These are phyloP conservation scores for Cryptococcus sp. DNA, from an alignment of 1,284 basidiomycete genomes.

Conservation along the genomic window DNA sequence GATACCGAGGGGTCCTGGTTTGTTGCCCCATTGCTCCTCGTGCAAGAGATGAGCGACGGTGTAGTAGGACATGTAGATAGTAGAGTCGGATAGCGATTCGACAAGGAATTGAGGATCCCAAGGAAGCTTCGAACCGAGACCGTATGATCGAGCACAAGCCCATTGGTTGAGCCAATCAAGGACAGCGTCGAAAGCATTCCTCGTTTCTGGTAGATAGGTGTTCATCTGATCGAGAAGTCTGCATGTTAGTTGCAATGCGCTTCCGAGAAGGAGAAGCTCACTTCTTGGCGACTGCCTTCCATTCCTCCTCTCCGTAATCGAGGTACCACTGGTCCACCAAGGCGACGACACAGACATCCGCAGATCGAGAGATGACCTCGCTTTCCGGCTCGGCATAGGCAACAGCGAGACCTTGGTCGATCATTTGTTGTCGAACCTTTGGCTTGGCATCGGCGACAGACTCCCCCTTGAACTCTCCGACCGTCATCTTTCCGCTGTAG, in stretches of 20 bases:
- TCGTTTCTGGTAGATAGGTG: slow-evolving; percentile 81
- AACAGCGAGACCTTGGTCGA: slow-evolving; percentile 70
- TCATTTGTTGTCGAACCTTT: slow-evolving; percentile 80
- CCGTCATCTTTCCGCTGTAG: slow-evolving; percentile 84
- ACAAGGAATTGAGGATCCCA: slow-evolving; percentile 98
- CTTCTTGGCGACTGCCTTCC: slow-evolving; percentile 83
- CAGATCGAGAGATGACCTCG: slow-evolving; percentile 78
- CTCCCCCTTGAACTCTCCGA: slow-evolving; percentile 82
- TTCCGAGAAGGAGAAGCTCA: slow-evolving; percentile 50
- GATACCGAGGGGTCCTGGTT: slow-evolving; percentile 77
- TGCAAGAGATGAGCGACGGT: slow-evolving; percentile 87
- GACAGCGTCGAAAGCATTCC: slow-evolving; percentile 85
- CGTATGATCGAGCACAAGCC: slow-evolving; percentile 97
- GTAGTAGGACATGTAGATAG: slow-evolving; percentile 99
- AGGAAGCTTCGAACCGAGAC: slow-evolving; percentile 90
- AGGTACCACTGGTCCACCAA: slow-evolving; percentile 99
- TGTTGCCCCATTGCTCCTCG: slow-evolving; percentile 69
- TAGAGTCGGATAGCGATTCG: slow-evolving; percentile 94
- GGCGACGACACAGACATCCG: slow-evolving; percentile 95
- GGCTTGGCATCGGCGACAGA: slow-evolving; percentile 85
- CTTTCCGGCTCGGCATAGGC: slow-evolving; percentile 96
- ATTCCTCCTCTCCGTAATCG: slow-evolving; percentile 87
- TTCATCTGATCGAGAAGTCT: slow-evolving; percentile 83
- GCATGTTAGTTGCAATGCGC: slow-evolving; percentile 3
- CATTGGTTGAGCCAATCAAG: slow-evolving; percentile 96